Base-by-base conservation (phyloP, 306 rosid species). In the Ammopiptanthus mongolicus region DNA sequence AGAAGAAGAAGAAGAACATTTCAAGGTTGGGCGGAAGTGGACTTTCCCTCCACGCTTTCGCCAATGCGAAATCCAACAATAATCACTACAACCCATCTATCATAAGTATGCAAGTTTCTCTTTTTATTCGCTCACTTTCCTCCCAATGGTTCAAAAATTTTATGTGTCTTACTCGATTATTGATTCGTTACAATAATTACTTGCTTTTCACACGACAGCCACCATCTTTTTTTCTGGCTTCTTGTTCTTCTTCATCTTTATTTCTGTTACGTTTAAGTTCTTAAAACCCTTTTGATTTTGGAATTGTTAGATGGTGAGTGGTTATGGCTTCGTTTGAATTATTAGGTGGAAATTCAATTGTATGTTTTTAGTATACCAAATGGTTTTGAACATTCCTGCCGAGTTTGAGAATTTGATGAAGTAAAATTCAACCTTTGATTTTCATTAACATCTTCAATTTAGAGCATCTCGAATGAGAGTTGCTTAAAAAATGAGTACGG, bases 61-160 rank as follows among this genome's bases (percentile, higher is more conserved):
- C 88, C 13, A 87, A 86, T 66, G 87, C 88, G 9, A 91, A 87
- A 80, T 85, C 96, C 9, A 78, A 62, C 5, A 78, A 78, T 84
- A 69, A 52, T 78, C 74, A 74, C 85, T 95, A 86, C 61, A 95
- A 92, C 51, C 97, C 97, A 12, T 78, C 99, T 68, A 9, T 84
- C 67, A 90, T 95, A 67, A 92, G 99, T 95, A 87, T 44, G 85
- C 59, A 23, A 10, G 8, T 55, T 39, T 65, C n/a, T 48, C 23
- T 8, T 56, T 17, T 77, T 22, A 2, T 34, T 44, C 34, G 0
- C 6, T 59, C 36, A 15, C 18, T 0, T 46, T 55, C 5, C 18
- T 79, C 21, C 2, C 9, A 11, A 3, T 19, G 22, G 29, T 77
- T 25, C 51, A 3, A 7, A 7, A 19, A 4, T 42, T 39, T 39